Evolutionary conservation across 2,329 filamentous ascomycete genomes (phyloP).

Genomic region (Penicillium sp.): DNA sequence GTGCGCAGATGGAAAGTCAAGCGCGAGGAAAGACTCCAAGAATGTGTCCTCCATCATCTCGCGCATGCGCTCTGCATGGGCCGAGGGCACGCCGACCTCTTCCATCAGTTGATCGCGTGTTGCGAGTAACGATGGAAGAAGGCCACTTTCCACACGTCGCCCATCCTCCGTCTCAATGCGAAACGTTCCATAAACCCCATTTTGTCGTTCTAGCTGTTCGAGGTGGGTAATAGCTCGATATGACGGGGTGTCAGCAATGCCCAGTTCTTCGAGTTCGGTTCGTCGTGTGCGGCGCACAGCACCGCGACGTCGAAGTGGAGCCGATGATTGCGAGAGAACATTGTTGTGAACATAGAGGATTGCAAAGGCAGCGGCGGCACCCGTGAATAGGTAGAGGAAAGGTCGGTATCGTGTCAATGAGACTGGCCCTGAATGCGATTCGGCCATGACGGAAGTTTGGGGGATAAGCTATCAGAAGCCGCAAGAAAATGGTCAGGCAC

Average conservation of each 20-base stretch:
- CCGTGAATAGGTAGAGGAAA: constrained; percentile 44
- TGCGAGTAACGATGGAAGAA: constrained; percentile 45
- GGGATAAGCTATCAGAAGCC: constrained; percentile 20
- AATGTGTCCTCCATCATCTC: constrained; percentile 49
- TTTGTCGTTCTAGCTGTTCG: constrained; percentile 42
- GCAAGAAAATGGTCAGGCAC: constrained; percentile 8
- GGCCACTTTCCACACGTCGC: constrained; percentile 42
- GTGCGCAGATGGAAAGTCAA: constrained; percentile 43
- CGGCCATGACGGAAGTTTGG: constrained; percentile 33
- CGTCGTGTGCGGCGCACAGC: constrained; percentile 41
- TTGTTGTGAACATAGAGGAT: constrained; percentile 42
- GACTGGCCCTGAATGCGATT: constrained; percentile 31
- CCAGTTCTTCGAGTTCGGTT: constrained; percentile 26
- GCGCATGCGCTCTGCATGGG: constrained; percentile 44
- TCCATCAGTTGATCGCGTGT: constrained; percentile 46
- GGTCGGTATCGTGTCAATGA: constrained; percentile 44
- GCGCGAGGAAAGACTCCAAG: constrained; percentile 44
- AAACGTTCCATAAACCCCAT: constrained; percentile 46
- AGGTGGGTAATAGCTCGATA: constrained; percentile 42
- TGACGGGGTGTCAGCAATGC: constrained; percentile 35
- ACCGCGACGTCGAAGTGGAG: constrained; percentile 41
- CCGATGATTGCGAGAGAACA: constrained; percentile 28
- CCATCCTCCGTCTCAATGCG: constrained; percentile 46
- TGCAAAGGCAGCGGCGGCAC: constrained; percentile 45
- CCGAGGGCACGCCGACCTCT: constrained; percentile 39